These are phyloP conservation scores for Leishmania martiniquensis DNA, from an alignment of 208 protist genomes.

Conservation along the genomic window DNA sequence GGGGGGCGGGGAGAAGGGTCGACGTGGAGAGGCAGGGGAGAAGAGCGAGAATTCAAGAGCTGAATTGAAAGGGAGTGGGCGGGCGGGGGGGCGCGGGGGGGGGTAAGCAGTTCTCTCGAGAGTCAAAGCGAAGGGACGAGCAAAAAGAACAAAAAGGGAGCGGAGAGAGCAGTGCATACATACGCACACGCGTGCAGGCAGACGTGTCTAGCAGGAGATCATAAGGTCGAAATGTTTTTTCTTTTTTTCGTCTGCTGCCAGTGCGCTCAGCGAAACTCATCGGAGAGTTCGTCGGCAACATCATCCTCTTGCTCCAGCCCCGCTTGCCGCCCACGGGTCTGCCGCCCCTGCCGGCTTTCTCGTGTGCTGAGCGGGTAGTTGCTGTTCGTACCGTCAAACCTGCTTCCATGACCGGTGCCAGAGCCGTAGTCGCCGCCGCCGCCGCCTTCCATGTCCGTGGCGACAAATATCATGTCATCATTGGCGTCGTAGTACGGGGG, in stretches of 20 bases:
- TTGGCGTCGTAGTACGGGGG: conserved; percentile 20
- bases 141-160: not conserved
- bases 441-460: conserved; percentile 9
- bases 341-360: conserved; percentile 14
- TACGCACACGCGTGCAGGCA: not conserved
- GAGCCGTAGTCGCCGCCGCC: conserved; percentile 6
- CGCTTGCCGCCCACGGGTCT: conserved; percentile 18
- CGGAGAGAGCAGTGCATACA: not conserved
- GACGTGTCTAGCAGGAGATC: not conserved
- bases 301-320: conserved; percentile 35
- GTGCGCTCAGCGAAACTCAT: conserved; percentile 16
- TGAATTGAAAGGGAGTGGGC: too few species aligned
- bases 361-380: conserved; percentile 19
- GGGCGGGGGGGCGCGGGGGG: not conserved
- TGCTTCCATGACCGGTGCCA: conserved; percentile 6
- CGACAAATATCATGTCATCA: conserved; percentile 21
- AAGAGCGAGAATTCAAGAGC: not conserved
- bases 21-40: not conserved
- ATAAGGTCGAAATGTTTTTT: not conserved
- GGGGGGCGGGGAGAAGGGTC: too few species aligned
- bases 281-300: conserved; percentile 41
- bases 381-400: not conserved
- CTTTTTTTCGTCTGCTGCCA: not conserved
- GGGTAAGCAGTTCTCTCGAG: too few species aligned
- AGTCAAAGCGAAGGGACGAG: too few species aligned